Conservation (phyloP, 208 protist genomes). For the Blastocrithidia nonstop region DNA sequence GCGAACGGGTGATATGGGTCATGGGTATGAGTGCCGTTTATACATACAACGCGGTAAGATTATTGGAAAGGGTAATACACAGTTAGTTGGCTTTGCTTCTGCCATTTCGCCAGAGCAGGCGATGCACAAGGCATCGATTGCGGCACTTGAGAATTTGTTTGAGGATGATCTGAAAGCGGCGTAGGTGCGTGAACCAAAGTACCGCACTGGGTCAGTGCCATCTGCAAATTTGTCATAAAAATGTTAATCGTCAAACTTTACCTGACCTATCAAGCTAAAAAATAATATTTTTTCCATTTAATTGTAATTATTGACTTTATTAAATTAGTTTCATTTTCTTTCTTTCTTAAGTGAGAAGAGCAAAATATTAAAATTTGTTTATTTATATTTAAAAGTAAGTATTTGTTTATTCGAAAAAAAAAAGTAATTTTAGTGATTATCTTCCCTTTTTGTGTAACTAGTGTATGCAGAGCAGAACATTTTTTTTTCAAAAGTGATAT, state of each 20-base stretch:
- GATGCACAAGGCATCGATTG: constrained; percentile 33
- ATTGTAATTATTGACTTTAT: constrained; percentile 2
- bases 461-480: too few species aligned
- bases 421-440: too few species aligned
- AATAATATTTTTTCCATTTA: background rate
- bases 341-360: too few species aligned
- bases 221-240: background rate
- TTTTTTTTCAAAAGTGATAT: too few species aligned
- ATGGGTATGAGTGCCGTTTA: constrained; percentile 46
- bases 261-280: constrained; percentile 3
- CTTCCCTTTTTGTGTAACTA: too few species aligned
- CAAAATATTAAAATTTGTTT: too few species aligned
- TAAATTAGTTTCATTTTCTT: constrained; percentile 9
- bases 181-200: constrained; percentile 5
- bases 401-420: too few species aligned
- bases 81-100: constrained; percentile 58
- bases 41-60: constrained; percentile 41
- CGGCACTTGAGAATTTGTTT: constrained; percentile 32
- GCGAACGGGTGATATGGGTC: constrained; percentile 13
- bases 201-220: constrained; percentile 5
- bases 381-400: too few species aligned
- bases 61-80: constrained; percentile 28
- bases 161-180: constrained; percentile 5
- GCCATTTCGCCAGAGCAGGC: constrained; percentile 15
- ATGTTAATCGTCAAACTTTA: background rate